Base-by-base conservation (phyloP, 176 grass and related monocot species). In the Cenchrus purpureus region DNA sequence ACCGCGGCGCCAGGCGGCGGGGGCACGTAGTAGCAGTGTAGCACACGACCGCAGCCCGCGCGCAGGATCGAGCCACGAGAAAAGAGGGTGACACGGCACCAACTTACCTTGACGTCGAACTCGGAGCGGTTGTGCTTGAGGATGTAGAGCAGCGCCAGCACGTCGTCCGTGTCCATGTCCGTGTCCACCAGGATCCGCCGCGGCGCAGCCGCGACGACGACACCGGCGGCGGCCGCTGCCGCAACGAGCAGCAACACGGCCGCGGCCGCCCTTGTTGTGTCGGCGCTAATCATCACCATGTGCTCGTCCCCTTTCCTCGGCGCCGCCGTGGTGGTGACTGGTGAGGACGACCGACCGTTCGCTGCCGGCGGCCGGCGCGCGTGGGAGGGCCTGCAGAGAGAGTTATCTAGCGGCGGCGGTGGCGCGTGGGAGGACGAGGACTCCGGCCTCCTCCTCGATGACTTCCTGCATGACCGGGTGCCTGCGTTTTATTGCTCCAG, bases 111-210 rank as follows among this genome's bases (percentile, higher is more conserved):
- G 88, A 94, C 73, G 63, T 88, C 92, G 49, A 94, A 86, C 88
- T 92, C 88, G 11, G 90, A 90, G 16, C 64, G 85, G 61, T 94
- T 90, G 44, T 98, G 96, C 80, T 95, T 98, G n/a, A 98, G 84
- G 68, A 98, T 8, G 86, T 98, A 98, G 11, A 95, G 71, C 62
- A 98, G 83, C 42, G 89, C 96, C 2, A 98, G 77, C 71, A 98
- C 9, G 71, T 98, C 96, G 44, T 98, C 96, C 2, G 93, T 95
- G 65, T 98, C 93, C 71, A 95, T 87, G 74, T 98, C 95, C 28
- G 95, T 95, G 82, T 98, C 95, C 67, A 98, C 48, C 70, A 92
- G 85, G 45, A 98, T 91, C 84, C 97, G 77, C 45, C 87, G 86
- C 65, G 84, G 87, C 8, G 62, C 75, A 1, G 71, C 31, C 1